Base-by-base conservation (phyloP, 139 green algal genomes). In the Bryopsis sp. region DNA sequence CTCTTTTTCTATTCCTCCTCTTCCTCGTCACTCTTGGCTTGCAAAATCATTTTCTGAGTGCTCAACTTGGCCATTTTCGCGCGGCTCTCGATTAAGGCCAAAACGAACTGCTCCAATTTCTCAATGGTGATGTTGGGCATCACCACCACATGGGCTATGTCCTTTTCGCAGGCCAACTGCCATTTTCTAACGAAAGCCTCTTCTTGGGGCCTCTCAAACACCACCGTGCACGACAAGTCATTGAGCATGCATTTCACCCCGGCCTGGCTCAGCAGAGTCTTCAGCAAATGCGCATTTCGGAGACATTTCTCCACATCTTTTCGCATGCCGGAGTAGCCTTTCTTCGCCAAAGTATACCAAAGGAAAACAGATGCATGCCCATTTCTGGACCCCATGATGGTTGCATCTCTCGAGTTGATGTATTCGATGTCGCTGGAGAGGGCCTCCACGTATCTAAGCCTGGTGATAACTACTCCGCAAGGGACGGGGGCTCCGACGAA, bases 381-480 rank as follows among this genome's bases (percentile, higher is more conserved):
- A 72, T 98, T 98, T 62, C 92, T 81, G 32, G 74, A 89, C 62
- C 92, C 92, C 92, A 98, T 98, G 73, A 98, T 98, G 66, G 92
- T 98, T 19, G 92, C 92, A 62, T 98, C 92, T 4, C 90, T 77
- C 34, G 61, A 83, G 76, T 96, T 96, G 2, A 97, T 84, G 82
- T 97, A 97, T 79, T 97, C 92, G 39, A 97, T 85, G 47, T 96
- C 83, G 39, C 54, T 78, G 26, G 78, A 85, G 43, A 93, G 75
- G 3, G 77, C 78, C 67, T 83, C 80, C 1, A 87, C 77, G 48
- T 80, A 72, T 19, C 74, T 78, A 43, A 84, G 58, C 0, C 85
- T 75, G 38, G 81, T 89, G 64, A 89, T 86, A 22, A 88, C 78
- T 15, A 89, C 65, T 6, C 83, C 83, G 47, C 83, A 89, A 1